phyloP scores from a whole-genome alignment of 2,329 filamentous ascomycete genomes.

The Lachnellula cervina region DNA sequence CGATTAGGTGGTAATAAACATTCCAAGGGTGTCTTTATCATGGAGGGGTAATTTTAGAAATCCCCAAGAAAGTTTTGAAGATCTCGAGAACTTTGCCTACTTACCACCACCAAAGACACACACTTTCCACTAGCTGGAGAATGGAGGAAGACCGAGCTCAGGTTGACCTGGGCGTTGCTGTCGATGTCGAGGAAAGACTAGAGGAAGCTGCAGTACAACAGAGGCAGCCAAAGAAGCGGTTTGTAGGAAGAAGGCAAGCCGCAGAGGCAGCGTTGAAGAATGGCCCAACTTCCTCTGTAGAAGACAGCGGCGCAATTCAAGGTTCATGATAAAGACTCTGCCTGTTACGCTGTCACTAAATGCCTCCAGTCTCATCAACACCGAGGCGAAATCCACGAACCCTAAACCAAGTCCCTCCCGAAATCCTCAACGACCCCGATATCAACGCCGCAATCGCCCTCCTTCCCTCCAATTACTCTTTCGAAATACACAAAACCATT shows the following conservation, averaged over 20 bases:
- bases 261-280: slow-evolving; percentile 49
- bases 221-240: slow-evolving; percentile 84
- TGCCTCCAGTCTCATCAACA: slow-evolving; percentile 40
- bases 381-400: slow-evolving; percentile 69
- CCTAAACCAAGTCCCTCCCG: slow-evolving; percentile 84
- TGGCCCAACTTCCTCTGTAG: slow-evolving; percentile 29
- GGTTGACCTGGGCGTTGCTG: slow-evolving; percentile 65
- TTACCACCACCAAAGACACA: not conserved
- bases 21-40: not conserved
- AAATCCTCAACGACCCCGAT: slow-evolving; percentile 78
- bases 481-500: slow-evolving; percentile 97
- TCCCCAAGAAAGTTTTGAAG: not conserved
- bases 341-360: not conserved
- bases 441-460: slow-evolving; percentile 84
- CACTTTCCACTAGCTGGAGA: not conserved
- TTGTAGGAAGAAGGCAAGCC: slow-evolving; percentile 77
- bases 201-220: slow-evolving; percentile 39
- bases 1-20: no score
- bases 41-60: slow-evolving; percentile 8
- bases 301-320: slow-evolving; percentile 64
- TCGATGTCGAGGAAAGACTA: slow-evolving; percentile 56
- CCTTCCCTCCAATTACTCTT: slow-evolving; percentile 93
- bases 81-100: not conserved
- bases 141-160: slow-evolving; percentile 76
- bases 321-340: slow-evolving; percentile 40